phyloP scores from a whole-genome alignment of 441 rosid species.

The Syzygium syzygioides region DNA sequence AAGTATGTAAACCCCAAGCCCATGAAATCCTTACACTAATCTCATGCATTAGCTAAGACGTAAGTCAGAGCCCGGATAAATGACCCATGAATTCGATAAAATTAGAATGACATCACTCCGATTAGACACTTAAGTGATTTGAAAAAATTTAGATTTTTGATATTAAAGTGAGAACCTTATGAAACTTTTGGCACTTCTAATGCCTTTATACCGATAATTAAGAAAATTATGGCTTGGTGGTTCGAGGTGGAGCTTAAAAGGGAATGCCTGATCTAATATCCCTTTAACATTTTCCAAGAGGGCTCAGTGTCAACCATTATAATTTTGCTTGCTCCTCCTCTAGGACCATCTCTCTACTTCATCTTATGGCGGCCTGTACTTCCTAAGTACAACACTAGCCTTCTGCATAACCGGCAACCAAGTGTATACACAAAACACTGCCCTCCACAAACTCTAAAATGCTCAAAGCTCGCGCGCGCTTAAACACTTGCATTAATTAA shows the following conservation, averaged over 20 bases:
- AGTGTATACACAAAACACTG: not conserved
- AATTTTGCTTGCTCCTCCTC: not conserved
- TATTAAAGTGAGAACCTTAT: no score
- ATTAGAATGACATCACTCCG: not conserved
- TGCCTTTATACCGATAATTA: not conserved
- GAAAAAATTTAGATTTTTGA: no score
- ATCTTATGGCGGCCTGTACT: not conserved
- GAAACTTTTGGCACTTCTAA: no score
- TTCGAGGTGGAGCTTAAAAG: not conserved
- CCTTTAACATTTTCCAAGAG: not conserved
- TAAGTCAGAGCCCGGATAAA: fast-evolving
- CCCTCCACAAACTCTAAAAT: not conserved
- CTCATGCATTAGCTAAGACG: not conserved
- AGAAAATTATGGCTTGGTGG: not conserved
- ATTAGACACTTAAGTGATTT: no score
- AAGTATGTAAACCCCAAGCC: no score
- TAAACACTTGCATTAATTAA: not conserved
- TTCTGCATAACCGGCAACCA: not conserved
- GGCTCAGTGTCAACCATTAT: not conserved
- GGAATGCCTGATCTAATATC: not conserved
- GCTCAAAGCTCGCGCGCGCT: not conserved
- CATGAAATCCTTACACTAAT: not conserved
- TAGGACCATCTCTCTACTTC: not conserved
- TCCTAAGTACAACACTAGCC: not conserved
- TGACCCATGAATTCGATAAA: not conserved